Percentiles rank a stretch among this genome's conserved stretches.
Evolutionary conservation across 1,284 basidiomycete species (phyloP).

Genomic region (Pterula multifida): DNA sequence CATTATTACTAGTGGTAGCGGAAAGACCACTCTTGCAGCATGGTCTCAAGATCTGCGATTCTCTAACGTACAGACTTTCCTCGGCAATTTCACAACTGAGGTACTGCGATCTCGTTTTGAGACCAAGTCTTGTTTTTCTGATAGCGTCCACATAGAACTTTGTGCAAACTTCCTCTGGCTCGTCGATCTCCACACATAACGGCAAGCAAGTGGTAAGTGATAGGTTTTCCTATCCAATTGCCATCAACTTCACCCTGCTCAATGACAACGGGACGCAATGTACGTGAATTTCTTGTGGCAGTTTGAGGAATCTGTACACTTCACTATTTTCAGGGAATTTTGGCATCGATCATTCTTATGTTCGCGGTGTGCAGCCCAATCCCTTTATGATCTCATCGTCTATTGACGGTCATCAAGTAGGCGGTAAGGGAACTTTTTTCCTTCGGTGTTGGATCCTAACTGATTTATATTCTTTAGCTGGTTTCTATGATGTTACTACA

Average conservation of each 20-base stretch:
- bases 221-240: slow-evolving; percentile 16
- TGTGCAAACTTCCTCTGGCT: slow-evolving; percentile 14
- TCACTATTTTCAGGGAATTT: slow-evolving; percentile 7
- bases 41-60: slow-evolving; percentile 34
- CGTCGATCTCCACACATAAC: slow-evolving; percentile 16
- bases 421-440: slow-evolving; percentile 37
- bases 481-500: slow-evolving; percentile 32
- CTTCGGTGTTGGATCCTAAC: no score
- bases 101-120: no score
- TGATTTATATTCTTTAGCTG: slow-evolving; percentile 44
- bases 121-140: slow-evolving; percentile 10
- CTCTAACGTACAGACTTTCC: slow-evolving; percentile 37
- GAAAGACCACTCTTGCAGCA: slow-evolving; percentile 28
- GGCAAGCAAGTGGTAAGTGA: slow-evolving; percentile 15
- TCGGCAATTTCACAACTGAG: slow-evolving; percentile 25
- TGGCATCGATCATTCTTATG: slow-evolving; percentile 11
- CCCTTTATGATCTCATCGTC: slow-evolving; percentile 8
- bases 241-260: slow-evolving; percentile 12
- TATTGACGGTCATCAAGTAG: slow-evolving; percentile 12
- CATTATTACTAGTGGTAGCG: slow-evolving; percentile 35
- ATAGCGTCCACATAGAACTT: slow-evolving; percentile 10
- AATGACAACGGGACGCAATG: slow-evolving; percentile 7
- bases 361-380: slow-evolving; percentile 9
- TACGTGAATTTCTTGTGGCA: background rate
- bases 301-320: background rate